Evolutionary conservation across 2,329 filamentous ascomycete genomes (phyloP).

Genomic region (Gaeumannomyces sp.): DNA sequence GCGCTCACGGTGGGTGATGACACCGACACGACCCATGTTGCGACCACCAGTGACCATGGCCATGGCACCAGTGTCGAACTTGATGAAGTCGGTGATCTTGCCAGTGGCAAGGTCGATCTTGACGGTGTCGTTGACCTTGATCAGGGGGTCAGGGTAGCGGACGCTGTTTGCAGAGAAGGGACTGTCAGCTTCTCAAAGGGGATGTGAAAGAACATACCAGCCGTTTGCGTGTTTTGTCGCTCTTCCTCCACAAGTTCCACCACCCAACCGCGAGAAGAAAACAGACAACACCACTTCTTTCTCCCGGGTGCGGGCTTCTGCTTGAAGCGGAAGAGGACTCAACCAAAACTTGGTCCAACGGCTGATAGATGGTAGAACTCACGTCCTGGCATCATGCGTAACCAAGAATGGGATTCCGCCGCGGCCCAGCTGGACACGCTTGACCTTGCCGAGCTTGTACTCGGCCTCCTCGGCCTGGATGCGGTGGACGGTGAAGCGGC

Average conservation of each 20-base stretch:
- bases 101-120: constrained; percentile 96
- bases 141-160: constrained; percentile 95
- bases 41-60: constrained; percentile 99
- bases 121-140: constrained; percentile 99
- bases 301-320: constrained; percentile 11
- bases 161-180: constrained; percentile 55
- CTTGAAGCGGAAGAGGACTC: constrained; percentile 25
- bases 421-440: constrained; percentile 98
- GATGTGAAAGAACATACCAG: constrained; percentile 9
- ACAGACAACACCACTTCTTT: constrained; percentile 11
- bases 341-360: constrained; percentile 99
- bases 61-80: constrained; percentile 97
- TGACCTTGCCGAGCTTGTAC: constrained; percentile 99
- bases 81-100: constrained; percentile 98
- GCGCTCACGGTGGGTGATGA: constrained; percentile 99
- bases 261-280: constrained; percentile 10
- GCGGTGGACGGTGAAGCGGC: constrained; percentile 99
- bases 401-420: constrained; percentile 99
- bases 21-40: constrained; percentile 99
- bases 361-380: constrained; percentile 99
- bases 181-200: constrained; percentile 35
- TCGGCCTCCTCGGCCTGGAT: constrained; percentile 98
- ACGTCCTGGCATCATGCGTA: constrained; percentile 99
- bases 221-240: constrained; percentile 12
- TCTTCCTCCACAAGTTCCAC: constrained; percentile 3